Conservation (phyloP, 345 rosid species). For the Balakata baccata region DNA sequence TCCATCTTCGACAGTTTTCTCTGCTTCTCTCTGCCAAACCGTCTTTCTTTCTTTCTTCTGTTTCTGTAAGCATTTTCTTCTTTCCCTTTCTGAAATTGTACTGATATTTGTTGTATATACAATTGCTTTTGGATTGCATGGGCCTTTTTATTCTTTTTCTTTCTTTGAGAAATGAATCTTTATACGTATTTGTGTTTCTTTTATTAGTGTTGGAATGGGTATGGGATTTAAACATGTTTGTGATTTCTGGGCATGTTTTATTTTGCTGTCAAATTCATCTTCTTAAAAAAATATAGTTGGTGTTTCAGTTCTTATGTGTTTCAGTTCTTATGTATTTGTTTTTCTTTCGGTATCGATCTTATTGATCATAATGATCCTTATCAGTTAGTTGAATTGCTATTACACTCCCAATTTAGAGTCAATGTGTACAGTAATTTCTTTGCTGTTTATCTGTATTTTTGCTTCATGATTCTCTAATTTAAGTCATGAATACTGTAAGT, state of each 20-base stretch:
- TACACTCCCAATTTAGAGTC: constrained; percentile 15
- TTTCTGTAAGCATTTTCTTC: constrained; percentile 25
- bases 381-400: constrained; percentile 17
- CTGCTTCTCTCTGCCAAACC: constrained; percentile 23
- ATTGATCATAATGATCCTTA: constrained; percentile 20
- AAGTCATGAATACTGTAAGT: not conserved
- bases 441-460: not conserved
- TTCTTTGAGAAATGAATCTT: not conserved
- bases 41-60: constrained; percentile 20
- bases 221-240: constrained; percentile 23
- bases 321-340: not conserved
- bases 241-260: constrained; percentile 34
- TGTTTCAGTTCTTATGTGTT: no score
- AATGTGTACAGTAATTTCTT: constrained; percentile 15
- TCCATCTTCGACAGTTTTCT: constrained; percentile 32
- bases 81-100: not conserved
- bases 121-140: constrained; percentile 18
- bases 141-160: constrained; percentile 1
- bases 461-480: constrained; percentile 9
- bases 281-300: constrained; percentile 13
- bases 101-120: not conserved
- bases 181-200: constrained; percentile 1
- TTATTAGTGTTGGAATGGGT: constrained; percentile 22
- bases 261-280: constrained; percentile 21
- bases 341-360: constrained; percentile 11